These are phyloP conservation scores for Parathielavia hyrcaniae DNA, from an alignment of 495 filamentous ascomycete species.

Conservation along the genomic window DNA sequence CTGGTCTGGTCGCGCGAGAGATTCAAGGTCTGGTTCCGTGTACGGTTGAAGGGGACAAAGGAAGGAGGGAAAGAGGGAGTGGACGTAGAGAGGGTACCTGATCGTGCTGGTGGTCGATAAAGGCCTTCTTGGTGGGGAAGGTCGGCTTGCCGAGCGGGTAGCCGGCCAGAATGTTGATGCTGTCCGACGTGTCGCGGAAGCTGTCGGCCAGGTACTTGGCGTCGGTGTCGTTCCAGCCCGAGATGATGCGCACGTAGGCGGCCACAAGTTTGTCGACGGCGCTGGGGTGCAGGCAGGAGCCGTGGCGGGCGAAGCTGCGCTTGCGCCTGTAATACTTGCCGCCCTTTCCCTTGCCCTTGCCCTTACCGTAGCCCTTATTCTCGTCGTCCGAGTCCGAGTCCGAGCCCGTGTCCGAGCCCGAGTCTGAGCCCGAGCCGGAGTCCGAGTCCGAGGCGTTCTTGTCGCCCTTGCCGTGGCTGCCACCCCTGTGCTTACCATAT, in stretches of 20 bases:
- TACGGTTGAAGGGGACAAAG: background rate
- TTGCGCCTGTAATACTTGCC: background rate
- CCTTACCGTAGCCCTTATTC: background rate
- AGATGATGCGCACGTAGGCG: constrained; percentile 27
- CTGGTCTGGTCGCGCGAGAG: too few relatives aligned
- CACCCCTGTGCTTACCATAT: too few relatives aligned
- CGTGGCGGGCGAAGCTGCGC: background rate
- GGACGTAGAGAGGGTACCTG: constrained; percentile 12
- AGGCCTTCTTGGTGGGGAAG: constrained; percentile 26
- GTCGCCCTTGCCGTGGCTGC: too few relatives aligned
- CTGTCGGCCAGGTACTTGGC: constrained; percentile 21
- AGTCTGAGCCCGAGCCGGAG: too few relatives aligned
- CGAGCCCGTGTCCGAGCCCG: too few relatives aligned
- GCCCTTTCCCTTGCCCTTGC: background rate
- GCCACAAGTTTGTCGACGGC: constrained; percentile 22
- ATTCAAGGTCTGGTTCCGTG: too few relatives aligned
- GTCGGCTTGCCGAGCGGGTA: constrained; percentile 25
- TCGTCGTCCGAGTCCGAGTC: too few relatives aligned
- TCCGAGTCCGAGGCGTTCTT: too few relatives aligned
- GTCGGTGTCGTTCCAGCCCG: constrained; percentile 25
- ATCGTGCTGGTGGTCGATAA: constrained; percentile 21
- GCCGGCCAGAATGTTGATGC: constrained; percentile 30
- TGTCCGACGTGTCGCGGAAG: constrained; percentile 29
- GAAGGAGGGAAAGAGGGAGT: background rate
- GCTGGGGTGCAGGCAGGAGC: constrained; percentile 17